Base-by-base conservation (phyloP, 495 filamentous ascomycete genomes). In the Neurospora intermedia region DNA sequence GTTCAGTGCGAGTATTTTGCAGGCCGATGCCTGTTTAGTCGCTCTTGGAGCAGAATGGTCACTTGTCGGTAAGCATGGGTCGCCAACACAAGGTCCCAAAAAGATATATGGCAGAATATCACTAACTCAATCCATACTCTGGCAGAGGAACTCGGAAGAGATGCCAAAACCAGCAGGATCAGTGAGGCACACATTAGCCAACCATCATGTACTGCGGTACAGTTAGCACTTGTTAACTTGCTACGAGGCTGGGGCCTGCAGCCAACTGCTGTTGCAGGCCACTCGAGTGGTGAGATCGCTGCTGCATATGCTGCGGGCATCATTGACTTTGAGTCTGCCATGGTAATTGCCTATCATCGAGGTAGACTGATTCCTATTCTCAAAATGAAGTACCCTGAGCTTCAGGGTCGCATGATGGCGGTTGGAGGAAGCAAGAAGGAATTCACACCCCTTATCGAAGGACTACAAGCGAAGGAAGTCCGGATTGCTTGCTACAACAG, bases 281-380 rank as follows among this genome's bases (percentile, higher is more conserved):
- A 91, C 74, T 91, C 89, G 11, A 88, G 85, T 74, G 89, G 89
- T 8, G 89, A 91, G 76, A 90, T 90, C 77, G 83, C 80, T 20
- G 86, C 85, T 5, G 84, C 85, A 39, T 86, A 85, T 73, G 79
- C 84, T 41, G 80, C 81, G 2, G 83, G 83, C 13, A 80, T 81
- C 62, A 72, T 88, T 39, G 78, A 80, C 39, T 85, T 87, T 35
- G 78, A 84, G 43, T 82, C 84, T 4, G 84, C 84, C n/a, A 88
- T 89, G 86, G 76, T 83, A 43, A 78, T 88, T 15, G 85, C 89
- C 11, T 81, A 84, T 78, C 75, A 87, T 75, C 81, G 81, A 69
- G 78, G 84, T 9, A 74, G 80, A 69, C 76, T 80, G 20, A 80
- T 83, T 27, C 78, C 80, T 11, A 74, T 77, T 41, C 69, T 83